These are phyloP conservation scores for Solanum tarapatanum DNA, from an alignment of 257 asterid species.

Conservation along the genomic window DNA sequence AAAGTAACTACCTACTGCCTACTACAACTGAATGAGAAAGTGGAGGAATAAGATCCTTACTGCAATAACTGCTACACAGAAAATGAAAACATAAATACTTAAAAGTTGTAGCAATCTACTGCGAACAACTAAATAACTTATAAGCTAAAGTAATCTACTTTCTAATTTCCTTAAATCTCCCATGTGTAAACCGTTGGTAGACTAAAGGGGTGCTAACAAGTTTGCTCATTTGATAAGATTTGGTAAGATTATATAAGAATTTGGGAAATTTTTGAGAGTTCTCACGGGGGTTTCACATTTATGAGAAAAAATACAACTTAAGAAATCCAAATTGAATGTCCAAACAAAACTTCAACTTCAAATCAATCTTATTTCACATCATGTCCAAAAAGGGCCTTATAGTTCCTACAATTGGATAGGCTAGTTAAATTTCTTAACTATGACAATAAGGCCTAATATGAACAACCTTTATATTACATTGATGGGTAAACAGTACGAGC, in stretches of 20 bases:
- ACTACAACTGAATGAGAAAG: too few relatives aligned
- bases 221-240: not conserved
- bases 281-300: not conserved
- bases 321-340: not conserved
- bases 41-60: too few relatives aligned
- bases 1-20: too few relatives aligned
- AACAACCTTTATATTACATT: not conserved
- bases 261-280: not conserved
- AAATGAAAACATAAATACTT: too few relatives aligned
- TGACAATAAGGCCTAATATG: not conserved
- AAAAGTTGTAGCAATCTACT: too few relatives aligned
- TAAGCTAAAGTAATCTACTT: too few relatives aligned
- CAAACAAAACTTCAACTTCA: not conserved
- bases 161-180: too few relatives aligned
- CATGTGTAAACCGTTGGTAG: too few relatives aligned
- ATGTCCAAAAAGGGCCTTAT: not conserved
- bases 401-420: not conserved
- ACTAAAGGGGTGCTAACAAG: not conserved
- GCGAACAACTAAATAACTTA: too few relatives aligned
- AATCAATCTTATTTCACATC: not conserved
- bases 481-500: not conserved
- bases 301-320: not conserved
- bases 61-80: too few relatives aligned
- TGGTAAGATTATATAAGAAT: not conserved
- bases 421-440: not conserved